Evolutionary conservation across 768 basidiomycete genomes (phyloP).

Genomic region (Hygrocybe coccinea): DNA sequence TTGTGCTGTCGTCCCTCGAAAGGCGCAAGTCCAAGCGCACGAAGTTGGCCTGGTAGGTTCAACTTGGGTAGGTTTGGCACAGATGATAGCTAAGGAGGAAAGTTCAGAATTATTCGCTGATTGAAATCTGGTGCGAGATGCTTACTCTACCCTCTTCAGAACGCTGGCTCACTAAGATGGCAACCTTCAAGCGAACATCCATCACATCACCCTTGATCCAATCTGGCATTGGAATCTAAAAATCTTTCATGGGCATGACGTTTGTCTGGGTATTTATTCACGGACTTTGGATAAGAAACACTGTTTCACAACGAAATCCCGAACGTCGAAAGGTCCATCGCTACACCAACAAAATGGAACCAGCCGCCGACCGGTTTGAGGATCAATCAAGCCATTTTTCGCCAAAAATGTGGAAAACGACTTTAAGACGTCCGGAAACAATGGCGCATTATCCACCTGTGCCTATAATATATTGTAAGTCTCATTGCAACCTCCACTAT

Average conservation of each 20-base stretch:
- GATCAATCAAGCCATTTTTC: slow-evolving; percentile 65
- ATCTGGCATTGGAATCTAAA: slow-evolving; percentile 58
- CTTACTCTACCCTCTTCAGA: slow-evolving; percentile 7
- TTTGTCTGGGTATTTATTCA: slow-evolving; percentile 11
- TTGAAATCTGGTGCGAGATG: slow-evolving; percentile 11
- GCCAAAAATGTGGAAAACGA: slow-evolving; percentile 64
- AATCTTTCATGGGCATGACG: background rate
- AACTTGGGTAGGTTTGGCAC: slow-evolving; percentile 33
- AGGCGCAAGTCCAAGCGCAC: slow-evolving; percentile 59
- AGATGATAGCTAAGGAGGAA: slow-evolving; percentile 1
- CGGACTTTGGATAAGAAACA: slow-evolving; percentile 79
- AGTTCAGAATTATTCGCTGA: slow-evolving; percentile 2
- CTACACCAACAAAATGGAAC: slow-evolving; percentile 76
- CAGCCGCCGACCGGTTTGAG: slow-evolving; percentile 49
- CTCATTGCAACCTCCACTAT: background rate
- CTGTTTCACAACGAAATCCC: slow-evolving; percentile 85
- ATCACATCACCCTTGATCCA: slow-evolving; percentile 74
- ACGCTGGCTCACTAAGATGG: slow-evolving; percentile 29
- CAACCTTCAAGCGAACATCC: slow-evolving; percentile 64
- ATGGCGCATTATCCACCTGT: slow-evolving; percentile 75
- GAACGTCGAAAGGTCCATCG: slow-evolving; percentile 78
- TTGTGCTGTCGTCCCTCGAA: slow-evolving; percentile 85
- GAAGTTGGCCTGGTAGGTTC: slow-evolving; percentile 73
- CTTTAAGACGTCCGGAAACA: slow-evolving; percentile 64
- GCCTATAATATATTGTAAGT: slow-evolving; percentile 41